phyloP scores from a whole-genome alignment of 352 stramenopile species.

The Phytopythium helicoides region DNA sequence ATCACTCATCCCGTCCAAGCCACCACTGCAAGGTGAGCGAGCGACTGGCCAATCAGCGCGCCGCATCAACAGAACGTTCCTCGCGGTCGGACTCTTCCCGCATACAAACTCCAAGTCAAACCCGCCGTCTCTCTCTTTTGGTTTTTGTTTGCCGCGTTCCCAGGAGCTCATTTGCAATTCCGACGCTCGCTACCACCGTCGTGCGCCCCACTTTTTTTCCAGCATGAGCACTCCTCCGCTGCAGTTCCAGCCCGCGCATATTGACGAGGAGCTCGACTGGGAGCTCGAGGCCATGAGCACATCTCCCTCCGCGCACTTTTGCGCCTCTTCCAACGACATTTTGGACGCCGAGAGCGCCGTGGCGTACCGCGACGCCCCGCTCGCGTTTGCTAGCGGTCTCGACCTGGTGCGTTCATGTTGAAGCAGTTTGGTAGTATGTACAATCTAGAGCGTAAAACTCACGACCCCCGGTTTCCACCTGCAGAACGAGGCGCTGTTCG shows the following conservation, averaged over 20 bases:
- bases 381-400: conserved; percentile 36
- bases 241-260: conserved; percentile 17
- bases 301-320: neutral
- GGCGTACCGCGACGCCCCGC: conserved; percentile 43
- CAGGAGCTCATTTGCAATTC: conserved; percentile 6
- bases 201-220: too few species aligned
- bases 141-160: neutral
- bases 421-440: too few species aligned
- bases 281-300: conserved; percentile 15
- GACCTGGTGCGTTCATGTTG: conserved; percentile 4
- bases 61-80: conserved; percentile 31
- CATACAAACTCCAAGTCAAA: conserved; percentile 1
- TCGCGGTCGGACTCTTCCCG: neutral
- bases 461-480: too few species aligned
- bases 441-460: too few species aligned
- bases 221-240: neutral
- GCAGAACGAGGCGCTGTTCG: conserved; percentile 1
- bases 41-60: conserved; percentile 32
- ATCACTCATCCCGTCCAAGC: conserved; percentile 13
- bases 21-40: too few species aligned
- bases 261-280: conserved; percentile 32
- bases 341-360: conserved; percentile 10
- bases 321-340: neutral
- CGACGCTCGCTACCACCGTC: too few species aligned
- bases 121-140: neutral